Percentiles rank a stretch among this genome's conserved stretches.
Evolutionary conservation across 768 basidiomycete genomes (phyloP).

Genomic region (Pleurotus citrinopileatus): DNA sequence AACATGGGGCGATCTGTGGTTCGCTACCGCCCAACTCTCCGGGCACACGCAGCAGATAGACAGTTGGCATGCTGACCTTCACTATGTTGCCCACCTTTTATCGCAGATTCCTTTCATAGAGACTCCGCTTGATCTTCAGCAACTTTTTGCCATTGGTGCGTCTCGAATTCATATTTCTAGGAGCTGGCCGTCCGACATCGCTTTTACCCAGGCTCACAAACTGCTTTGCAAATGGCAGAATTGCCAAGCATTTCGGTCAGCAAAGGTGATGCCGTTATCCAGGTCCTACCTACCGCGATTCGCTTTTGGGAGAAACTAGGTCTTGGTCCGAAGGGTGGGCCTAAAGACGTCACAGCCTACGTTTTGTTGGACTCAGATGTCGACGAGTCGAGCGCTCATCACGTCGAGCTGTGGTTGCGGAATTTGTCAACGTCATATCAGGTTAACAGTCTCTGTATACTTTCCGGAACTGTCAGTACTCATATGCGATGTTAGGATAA

Average conservation of each 20-base stretch:
- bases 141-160: slow-evolving; percentile 41
- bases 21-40: slow-evolving; percentile 30
- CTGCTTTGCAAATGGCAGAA: slow-evolving; percentile 31
- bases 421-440: slow-evolving; percentile 51
- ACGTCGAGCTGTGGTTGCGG: slow-evolving; percentile 60
- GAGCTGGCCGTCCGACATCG: not conserved
- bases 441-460: slow-evolving; percentile 35
- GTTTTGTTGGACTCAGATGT: slow-evolving; percentile 69
- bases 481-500: slow-evolving; percentile 46
- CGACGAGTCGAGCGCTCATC: slow-evolving; percentile 39
- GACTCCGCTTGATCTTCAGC: slow-evolving; percentile 38
- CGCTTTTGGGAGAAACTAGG: slow-evolving; percentile 88
- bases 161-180: not conserved
- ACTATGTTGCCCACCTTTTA: slow-evolving; percentile 39
- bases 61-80: slow-evolving; percentile 61
- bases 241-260: slow-evolving; percentile 62
- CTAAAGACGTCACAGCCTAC: slow-evolving; percentile 67
- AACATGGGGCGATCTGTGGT: slow-evolving; percentile 68
- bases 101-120: slow-evolving; percentile 33
- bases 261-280: slow-evolving; percentile 67
- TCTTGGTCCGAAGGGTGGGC: slow-evolving; percentile 64
- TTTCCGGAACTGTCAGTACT: no score
- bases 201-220: slow-evolving; percentile 2
- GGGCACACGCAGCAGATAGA: slow-evolving; percentile 24
- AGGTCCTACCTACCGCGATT: slow-evolving; percentile 65